Percentiles rank a stretch among this genome's conserved stretches.
These are phyloP conservation scores for Ascodesmis nigricans DNA, from an alignment of 495 filamentous ascomycete genomes.

Conservation along the genomic window DNA sequence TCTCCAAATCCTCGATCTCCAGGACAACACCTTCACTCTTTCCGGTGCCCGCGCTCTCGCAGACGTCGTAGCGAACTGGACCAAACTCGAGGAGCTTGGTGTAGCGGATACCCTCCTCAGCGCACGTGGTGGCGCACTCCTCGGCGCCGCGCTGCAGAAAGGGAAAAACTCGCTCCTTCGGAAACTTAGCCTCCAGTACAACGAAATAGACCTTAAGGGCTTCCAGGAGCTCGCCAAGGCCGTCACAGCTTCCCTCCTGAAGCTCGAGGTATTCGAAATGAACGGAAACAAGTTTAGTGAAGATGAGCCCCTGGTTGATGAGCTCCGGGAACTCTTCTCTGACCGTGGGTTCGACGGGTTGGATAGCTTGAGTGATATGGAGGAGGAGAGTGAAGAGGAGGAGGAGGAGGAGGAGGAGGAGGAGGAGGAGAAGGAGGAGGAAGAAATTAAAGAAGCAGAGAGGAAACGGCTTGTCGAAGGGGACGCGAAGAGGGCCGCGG, in stretches of 20 bases:
- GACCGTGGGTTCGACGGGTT: slow-evolving; percentile 59
- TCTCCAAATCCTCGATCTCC: slow-evolving; percentile 61
- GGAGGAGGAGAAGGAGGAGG: slow-evolving; percentile 49
- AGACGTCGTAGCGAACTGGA: slow-evolving; percentile 51
- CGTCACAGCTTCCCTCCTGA: slow-evolving; percentile 29
- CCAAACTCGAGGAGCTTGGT: slow-evolving; percentile 55
- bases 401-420: slow-evolving; percentile 37
- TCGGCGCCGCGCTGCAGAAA: slow-evolving; percentile 49
- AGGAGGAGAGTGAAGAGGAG: slow-evolving; percentile 48
- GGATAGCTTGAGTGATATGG: slow-evolving; percentile 55
- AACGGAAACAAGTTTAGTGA: slow-evolving; percentile 92
- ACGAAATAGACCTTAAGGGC: slow-evolving; percentile 62
- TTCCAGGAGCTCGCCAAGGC: slow-evolving; percentile 46
- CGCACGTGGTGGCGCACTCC: slow-evolving; percentile 49
- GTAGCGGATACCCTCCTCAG: slow-evolving; percentile 73
- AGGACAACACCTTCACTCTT: slow-evolving; percentile 91
- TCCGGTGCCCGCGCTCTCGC: slow-evolving; percentile 59
- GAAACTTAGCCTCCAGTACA: slow-evolving; percentile 71
- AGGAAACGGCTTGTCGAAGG: slow-evolving; percentile 57
- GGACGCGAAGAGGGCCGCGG: slow-evolving; percentile 12
- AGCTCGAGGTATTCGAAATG: slow-evolving; percentile 45
- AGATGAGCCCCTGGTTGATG: slow-evolving; percentile 51
- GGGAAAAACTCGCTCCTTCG: slow-evolving; percentile 58
- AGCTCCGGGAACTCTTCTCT: slow-evolving; percentile 53
- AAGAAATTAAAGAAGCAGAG: slow-evolving; percentile 42